Base-by-base conservation (phyloP, 148 eudicot species). In the Suaeda aralocaspica region DNA sequence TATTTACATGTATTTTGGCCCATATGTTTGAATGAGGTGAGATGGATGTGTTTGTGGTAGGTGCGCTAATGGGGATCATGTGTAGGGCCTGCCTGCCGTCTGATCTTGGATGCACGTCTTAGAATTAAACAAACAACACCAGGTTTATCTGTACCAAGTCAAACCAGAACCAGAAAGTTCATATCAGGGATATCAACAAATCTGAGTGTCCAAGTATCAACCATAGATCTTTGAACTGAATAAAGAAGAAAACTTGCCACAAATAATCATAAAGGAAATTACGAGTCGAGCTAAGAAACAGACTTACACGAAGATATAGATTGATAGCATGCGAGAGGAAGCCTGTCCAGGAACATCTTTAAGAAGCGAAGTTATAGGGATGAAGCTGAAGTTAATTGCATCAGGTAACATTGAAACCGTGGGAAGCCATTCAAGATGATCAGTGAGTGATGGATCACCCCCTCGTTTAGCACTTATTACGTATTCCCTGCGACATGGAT, bases 61-160 rank as follows among this genome's bases (percentile, higher is more conserved):
- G n/a, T n/a, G 91, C 55, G 89, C 85, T 72, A 92, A 66, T 29
- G 96, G 91, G 39, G 91, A 70, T 89, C 98, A 70, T 85, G 67
- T 84, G 92, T 26, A 88, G 50, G 6, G 98, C 96, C 66, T 93
- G 96, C 98, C 98, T 59, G 59, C 74, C 88, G 78, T 81, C 85
- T 6, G 81, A 83, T 81, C n/a, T n/a, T n/a, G n/a, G n/a, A n/a
- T 92, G 98, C 73, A 89, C 89, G 72, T 89, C 98, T 61, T 89
- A 59, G 31, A 92, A 92, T 68, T 87, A 92, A 61, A 65, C 89
- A 96, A 29, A 74, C 67, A 64, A 92, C 45, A 0, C 91, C 91
- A 19, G 98, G 96, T 74, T 89, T 92, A 58, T 92, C 97, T 92
- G 96, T 82, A 77, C 9, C n/a, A n/a, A n/a, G n/a, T n/a, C n/a